phyloP scores from a whole-genome alignment of 441 rosid genomes.

The Sinapis alba region DNA sequence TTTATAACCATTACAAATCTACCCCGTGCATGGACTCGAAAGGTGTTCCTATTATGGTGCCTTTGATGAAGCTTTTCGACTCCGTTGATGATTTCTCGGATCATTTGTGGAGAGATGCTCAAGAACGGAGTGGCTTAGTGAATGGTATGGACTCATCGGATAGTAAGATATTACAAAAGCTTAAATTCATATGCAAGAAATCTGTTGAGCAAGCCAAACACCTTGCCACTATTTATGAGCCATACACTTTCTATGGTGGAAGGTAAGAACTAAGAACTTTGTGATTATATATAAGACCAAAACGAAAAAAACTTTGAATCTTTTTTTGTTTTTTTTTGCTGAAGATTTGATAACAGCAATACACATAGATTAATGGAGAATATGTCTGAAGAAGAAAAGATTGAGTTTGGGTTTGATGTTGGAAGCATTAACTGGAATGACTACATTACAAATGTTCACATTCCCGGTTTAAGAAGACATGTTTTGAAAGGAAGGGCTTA shows the following conservation, averaged over 20 bases:
- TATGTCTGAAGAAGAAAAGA: constrained; percentile 81
- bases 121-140: constrained; percentile 47
- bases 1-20: constrained; percentile 78
- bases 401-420: constrained; percentile 70
- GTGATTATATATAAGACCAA: not conserved
- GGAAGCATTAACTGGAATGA: constrained; percentile 78
- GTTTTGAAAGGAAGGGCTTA: constrained; percentile 63
- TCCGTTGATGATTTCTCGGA: constrained; percentile 76
- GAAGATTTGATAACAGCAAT: constrained; percentile 89
- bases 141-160: constrained; percentile 42
- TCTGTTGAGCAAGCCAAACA: constrained; percentile 85
- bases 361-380: constrained; percentile 67
- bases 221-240: constrained; percentile 77
- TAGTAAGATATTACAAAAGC: constrained; percentile 56
- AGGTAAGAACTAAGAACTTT: constrained; percentile 45
- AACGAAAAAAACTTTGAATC: not conserved
- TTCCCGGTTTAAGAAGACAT: constrained; percentile 82
- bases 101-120: constrained; percentile 43
- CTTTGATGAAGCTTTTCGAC: constrained; percentile 74
- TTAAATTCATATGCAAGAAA: constrained; percentile 68
- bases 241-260: constrained; percentile 88
- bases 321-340: not conserved
- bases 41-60: constrained; percentile 74
- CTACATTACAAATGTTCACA: constrained; percentile 74
- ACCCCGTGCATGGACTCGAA: constrained; percentile 73